Evolutionary conservation across 2,329 filamentous ascomycete species (phyloP).

Genomic region (Hypomyces rosellus): DNA sequence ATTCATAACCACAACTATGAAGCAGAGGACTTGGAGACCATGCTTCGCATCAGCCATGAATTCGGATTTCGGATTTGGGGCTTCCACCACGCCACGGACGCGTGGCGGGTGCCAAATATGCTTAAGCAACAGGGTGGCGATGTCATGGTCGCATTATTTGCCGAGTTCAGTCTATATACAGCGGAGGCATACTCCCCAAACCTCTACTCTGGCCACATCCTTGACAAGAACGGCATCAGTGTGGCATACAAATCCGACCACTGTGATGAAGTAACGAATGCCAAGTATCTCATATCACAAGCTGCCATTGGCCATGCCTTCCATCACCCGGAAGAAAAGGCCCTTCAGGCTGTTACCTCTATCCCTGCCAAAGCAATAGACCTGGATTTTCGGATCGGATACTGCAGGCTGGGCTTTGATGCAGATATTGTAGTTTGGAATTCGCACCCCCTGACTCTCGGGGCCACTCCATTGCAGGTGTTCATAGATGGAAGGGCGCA

Average conservation of each 20-base stretch:
- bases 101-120: slow-evolving; percentile 10
- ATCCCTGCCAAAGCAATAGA: slow-evolving; percentile 38
- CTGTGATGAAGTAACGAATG: slow-evolving; percentile 24
- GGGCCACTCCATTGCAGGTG: slow-evolving; percentile 40
- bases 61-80: slow-evolving; percentile 33
- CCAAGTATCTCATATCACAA: slow-evolving; percentile 37
- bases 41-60: slow-evolving; percentile 35
- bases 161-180: slow-evolving; percentile 36
- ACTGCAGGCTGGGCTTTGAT: slow-evolving; percentile 38
- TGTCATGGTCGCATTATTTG: slow-evolving; percentile 37
- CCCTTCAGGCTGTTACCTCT: slow-evolving; percentile 30
- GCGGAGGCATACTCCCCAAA: slow-evolving; percentile 35
- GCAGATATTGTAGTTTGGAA: slow-evolving; percentile 46
- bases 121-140: slow-evolving; percentile 27
- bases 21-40: slow-evolving; percentile 36
- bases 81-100: slow-evolving; percentile 9
- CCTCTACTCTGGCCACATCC: slow-evolving; percentile 33
- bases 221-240: slow-evolving; percentile 33
- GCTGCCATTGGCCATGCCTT: slow-evolving; percentile 35
- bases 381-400: slow-evolving; percentile 38
- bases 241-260: slow-evolving; percentile 39
- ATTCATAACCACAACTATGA: slow-evolving; percentile 41
- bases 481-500: slow-evolving; percentile 39
- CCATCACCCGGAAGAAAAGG: slow-evolving; percentile 9
- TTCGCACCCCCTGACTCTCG: slow-evolving; percentile 38